phyloP scores from a whole-genome alignment of 2,329 filamentous ascomycete genomes.

The Colletotrichum eremochloae region DNA sequence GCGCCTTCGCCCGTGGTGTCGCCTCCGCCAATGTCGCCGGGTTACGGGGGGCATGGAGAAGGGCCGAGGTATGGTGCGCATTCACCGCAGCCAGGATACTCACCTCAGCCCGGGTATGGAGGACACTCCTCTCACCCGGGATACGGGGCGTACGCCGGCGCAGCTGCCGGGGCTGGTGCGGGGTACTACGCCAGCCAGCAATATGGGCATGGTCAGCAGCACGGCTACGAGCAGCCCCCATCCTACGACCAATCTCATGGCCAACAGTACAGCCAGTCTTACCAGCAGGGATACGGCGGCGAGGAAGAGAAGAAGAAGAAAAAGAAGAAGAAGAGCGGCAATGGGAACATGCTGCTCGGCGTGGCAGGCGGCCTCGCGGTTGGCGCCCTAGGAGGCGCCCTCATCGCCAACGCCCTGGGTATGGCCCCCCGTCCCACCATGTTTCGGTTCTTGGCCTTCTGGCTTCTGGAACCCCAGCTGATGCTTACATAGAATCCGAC shows the following conservation, averaged over 20 bases:
- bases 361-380: constrained; percentile 70
- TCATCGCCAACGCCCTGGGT: constrained; percentile 69
- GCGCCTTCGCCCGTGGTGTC: constrained; percentile 24
- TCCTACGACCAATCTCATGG: constrained; percentile 7
- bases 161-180: constrained; percentile 30
- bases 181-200: constrained; percentile 36
- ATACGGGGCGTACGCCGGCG: constrained; percentile 40
- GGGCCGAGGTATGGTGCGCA: constrained; percentile 21
- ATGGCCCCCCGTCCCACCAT: no score
- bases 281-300: constrained; percentile 35
- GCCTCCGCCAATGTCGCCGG: constrained; percentile 33
- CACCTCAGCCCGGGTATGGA: constrained; percentile 41
- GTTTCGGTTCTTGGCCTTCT: not conserved
- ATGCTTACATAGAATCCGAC: not conserved
- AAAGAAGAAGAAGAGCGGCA: constrained; percentile 57
- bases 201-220: constrained; percentile 21
- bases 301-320: constrained; percentile 45
- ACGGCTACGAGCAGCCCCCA: constrained; percentile 19
- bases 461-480: not conserved
- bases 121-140: constrained; percentile 36
- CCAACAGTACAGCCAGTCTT: constrained; percentile 13
- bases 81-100: constrained; percentile 35
- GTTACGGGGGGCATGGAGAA: constrained; percentile 42
- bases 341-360: constrained; percentile 65
- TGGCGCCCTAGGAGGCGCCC: constrained; percentile 68